Percentiles rank a stretch among this genome's conserved stretches.
Conservation (phyloP, 2,329 filamentous ascomycete species). For the Fusarium luffae region DNA sequence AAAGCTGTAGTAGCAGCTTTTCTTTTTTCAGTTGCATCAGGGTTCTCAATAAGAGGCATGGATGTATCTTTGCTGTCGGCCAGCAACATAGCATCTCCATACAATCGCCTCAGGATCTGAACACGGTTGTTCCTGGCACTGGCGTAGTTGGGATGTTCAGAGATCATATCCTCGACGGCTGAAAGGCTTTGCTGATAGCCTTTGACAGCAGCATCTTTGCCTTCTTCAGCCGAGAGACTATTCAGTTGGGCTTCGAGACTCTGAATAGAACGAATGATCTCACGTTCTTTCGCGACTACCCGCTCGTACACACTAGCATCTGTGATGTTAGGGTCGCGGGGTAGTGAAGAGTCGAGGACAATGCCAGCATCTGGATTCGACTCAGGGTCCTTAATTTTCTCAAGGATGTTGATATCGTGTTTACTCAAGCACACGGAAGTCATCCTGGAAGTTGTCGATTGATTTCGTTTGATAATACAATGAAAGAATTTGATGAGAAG, state of each 20-base stretch:
- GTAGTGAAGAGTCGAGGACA: constrained; percentile 64
- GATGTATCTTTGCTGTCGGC: constrained; percentile 51
- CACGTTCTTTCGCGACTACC: constrained; percentile 62
- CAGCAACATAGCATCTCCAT: constrained; percentile 70
- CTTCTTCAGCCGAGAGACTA: constrained; percentile 52
- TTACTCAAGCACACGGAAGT: constrained; percentile 61
- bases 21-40: constrained; percentile 52
- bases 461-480: not conserved
- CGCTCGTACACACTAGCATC: constrained; percentile 62
- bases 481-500: not conserved
- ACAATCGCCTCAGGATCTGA: constrained; percentile 71
- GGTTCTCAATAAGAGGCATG: constrained; percentile 56
- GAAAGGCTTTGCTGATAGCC: constrained; percentile 61
- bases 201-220: constrained; percentile 52
- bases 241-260: constrained; percentile 64
- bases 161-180: constrained; percentile 66
- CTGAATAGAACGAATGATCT: constrained; percentile 66
- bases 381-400: constrained; percentile 75
- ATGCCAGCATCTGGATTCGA: constrained; percentile 65
- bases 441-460: constrained; percentile 53
- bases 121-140: constrained; percentile 80
- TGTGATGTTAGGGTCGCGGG: constrained; percentile 67
- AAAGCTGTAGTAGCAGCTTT: constrained; percentile 57
- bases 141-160: constrained; percentile 71
- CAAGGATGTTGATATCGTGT: constrained; percentile 70